These are phyloP conservation scores for Carex arenaria DNA, from an alignment of 202 grass and related monocot genomes.

Conservation along the genomic window DNA sequence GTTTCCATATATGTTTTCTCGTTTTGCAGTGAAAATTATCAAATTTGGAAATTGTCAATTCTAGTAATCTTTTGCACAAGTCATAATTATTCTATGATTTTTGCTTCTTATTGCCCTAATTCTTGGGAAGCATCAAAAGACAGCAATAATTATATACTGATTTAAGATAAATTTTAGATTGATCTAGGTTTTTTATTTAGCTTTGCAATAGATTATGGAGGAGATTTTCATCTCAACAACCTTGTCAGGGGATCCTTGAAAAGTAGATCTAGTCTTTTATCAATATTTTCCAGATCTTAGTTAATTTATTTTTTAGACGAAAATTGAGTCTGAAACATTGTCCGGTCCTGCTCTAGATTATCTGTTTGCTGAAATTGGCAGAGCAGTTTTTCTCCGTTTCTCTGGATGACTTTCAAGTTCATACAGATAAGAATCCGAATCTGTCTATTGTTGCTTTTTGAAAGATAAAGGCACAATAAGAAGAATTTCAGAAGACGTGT, in stretches of 20 bases:
- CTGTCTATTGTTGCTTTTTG: not conserved
- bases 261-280: too few species aligned
- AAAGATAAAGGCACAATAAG: too few species aligned
- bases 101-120: not conserved
- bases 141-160: not conserved
- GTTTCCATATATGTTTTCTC: not conserved
- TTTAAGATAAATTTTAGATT: not conserved
- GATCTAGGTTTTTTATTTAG: not conserved
- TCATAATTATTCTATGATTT: not conserved
- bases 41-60: constrained; percentile 7
- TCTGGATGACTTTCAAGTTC: not conserved
- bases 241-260: not conserved
- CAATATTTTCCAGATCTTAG: not conserved
- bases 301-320: not conserved
- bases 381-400: not conserved
- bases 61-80: not conserved
- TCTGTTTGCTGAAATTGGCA: not conserved
- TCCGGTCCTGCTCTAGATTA: not conserved
- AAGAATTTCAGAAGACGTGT: not conserved
- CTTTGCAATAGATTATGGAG: not conserved
- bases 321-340: not conserved
- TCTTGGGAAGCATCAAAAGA: not conserved
- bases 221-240: not conserved
- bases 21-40: not conserved
- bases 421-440: not conserved